phyloP scores from a whole-genome alignment of 352 stramenopile species.

The Globisporangium barbulae region DNA sequence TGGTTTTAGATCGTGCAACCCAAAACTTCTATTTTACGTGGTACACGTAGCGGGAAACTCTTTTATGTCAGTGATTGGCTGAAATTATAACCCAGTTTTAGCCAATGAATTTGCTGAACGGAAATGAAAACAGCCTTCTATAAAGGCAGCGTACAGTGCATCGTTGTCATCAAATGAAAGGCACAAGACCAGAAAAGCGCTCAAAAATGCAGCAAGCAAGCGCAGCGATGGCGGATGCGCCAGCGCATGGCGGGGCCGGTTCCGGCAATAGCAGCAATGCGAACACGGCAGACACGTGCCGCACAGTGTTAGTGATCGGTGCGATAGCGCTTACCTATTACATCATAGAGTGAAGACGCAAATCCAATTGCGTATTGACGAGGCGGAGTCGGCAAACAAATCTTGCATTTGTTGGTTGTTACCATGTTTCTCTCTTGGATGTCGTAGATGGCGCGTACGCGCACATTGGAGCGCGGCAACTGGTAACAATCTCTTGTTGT shows the following conservation, averaged over 20 bases:
- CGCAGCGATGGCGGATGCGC: conserved; percentile 13
- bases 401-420: background rate
- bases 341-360: background rate
- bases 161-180: background rate
- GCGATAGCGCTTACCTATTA: background rate
- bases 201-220: background rate
- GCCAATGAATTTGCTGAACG: background rate
- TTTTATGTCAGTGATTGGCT: background rate
- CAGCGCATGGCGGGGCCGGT: background rate
- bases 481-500: conserved; percentile 26
- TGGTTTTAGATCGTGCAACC: background rate
- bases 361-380: background rate
- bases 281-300: conserved; percentile 22
- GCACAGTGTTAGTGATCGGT: conserved; percentile 73
- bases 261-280: background rate
- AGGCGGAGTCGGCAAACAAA: background rate
- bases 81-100: background rate
- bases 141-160: background rate
- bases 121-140: background rate
- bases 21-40: background rate
- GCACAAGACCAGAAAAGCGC: background rate
- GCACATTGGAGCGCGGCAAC: conserved; percentile 44
- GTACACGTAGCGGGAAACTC: background rate
- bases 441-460: conserved; percentile 65
- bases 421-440: conserved; percentile 10